Percentiles rank a stretch among this genome's conserved stretches.
Conservation (phyloP, 345 rosid species). For the Linum tenue region DNA sequence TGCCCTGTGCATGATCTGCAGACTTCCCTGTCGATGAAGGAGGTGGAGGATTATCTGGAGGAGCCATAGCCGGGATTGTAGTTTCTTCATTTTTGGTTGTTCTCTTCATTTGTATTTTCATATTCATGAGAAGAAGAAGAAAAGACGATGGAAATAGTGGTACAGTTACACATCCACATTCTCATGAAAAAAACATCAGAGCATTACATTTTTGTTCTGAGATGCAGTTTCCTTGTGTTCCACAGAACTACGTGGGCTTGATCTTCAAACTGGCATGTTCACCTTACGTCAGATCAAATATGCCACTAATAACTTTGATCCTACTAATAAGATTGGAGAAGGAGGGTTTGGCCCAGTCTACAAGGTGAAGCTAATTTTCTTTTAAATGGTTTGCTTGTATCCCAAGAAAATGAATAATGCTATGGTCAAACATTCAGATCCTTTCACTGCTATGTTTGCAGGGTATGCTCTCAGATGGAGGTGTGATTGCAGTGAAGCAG, state of each 20-base stretch:
- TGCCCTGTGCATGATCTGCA: conserved; percentile 15
- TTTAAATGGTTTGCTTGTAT: not conserved
- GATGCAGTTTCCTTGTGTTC: not conserved
- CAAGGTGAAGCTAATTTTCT: conserved; percentile 38
- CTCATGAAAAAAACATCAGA: not conserved
- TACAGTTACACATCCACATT: conserved; percentile 10
- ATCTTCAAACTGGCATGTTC: conserved; percentile 69
- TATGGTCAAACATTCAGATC: not conserved
- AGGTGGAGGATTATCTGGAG: conserved; percentile 41
- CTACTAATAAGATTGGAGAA: conserved; percentile 75
- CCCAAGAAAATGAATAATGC: not conserved
- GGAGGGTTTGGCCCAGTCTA: conserved; percentile 93
- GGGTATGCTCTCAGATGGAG: conserved; percentile 51
- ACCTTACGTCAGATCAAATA: conserved; percentile 62
- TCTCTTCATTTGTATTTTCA: conserved; percentile 31
- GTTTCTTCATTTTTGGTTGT: conserved; percentile 35
- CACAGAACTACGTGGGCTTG: conserved; percentile 51
- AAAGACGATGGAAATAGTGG: conserved; percentile 49
- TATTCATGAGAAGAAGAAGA: conserved; percentile 33
- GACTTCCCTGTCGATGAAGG: conserved; percentile 55
- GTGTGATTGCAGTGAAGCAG: conserved; percentile 57
- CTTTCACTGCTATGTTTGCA: conserved; percentile 13
- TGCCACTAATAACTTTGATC: conserved; percentile 65
- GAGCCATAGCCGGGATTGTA: conserved; percentile 62
- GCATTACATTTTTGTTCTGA: not conserved